Evolutionary conservation across 1,284 basidiomycete genomes (phyloP).

Genomic region (Fomitopsis schrenkii): DNA sequence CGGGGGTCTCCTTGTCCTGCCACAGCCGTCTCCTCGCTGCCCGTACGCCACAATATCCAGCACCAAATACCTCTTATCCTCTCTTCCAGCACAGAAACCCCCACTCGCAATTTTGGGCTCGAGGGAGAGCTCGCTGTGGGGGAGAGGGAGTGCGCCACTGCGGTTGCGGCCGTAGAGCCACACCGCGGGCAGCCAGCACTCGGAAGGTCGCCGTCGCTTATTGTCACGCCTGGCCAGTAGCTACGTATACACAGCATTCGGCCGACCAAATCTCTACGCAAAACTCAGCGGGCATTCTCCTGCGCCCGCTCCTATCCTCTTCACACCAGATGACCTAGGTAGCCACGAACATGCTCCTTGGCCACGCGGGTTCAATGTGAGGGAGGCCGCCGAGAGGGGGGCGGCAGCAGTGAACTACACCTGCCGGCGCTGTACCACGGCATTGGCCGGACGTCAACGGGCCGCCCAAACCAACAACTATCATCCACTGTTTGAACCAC

Average conservation of each 20-base stretch:
- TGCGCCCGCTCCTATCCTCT: background rate
- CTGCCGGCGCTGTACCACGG: background rate
- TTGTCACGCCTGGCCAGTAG: background rate
- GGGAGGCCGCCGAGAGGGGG: background rate
- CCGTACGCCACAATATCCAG: background rate
- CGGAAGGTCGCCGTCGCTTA: background rate
- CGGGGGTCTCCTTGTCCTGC: conserved; percentile 12
- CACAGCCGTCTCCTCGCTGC: background rate
- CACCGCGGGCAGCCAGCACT: background rate
- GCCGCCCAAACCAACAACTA: too few relatives aligned
- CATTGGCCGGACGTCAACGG: background rate
- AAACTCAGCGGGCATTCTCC: background rate
- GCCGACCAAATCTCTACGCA: background rate
- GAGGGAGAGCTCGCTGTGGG: background rate
- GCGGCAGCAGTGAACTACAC: background rate
- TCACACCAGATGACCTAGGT: background rate
- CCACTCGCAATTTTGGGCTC: background rate
- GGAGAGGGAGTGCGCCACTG: background rate
- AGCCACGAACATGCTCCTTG: background rate
- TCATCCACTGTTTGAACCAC: too few relatives aligned
- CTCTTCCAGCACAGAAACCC: background rate
- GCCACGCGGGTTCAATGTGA: background rate
- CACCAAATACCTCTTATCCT: background rate
- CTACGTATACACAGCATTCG: background rate
- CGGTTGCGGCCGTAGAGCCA: background rate